Percentiles rank a stretch among this genome's conserved stretches.
These are phyloP conservation scores for Penicillium malachiteum DNA, from an alignment of 495 filamentous ascomycete species.

Conservation along the genomic window DNA sequence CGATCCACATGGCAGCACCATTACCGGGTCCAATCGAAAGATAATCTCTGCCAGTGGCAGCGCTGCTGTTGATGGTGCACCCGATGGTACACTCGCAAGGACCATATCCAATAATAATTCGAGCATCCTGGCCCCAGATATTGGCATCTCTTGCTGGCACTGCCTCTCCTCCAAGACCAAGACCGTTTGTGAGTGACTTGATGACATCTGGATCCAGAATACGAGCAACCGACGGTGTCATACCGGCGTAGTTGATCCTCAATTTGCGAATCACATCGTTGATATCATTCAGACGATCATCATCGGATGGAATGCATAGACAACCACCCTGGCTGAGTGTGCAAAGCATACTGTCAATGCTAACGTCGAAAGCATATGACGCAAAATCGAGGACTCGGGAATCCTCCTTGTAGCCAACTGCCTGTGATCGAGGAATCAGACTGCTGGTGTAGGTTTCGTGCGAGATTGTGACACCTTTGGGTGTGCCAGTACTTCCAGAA, in stretches of 20 bases:
- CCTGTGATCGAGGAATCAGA: constrained; percentile 34
- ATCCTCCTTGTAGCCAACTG: constrained; percentile 35
- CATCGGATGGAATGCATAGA: constrained; percentile 51
- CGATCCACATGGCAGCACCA: constrained; percentile 46
- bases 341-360: constrained; percentile 44
- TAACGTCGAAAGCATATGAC: constrained; percentile 50
- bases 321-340: constrained; percentile 47
- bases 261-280: constrained; percentile 45
- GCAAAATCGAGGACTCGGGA: constrained; percentile 46
- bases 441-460: constrained; percentile 48
- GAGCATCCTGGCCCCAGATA: constrained; percentile 37
- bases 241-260: constrained; percentile 42
- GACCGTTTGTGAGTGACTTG: constrained; percentile 38
- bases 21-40: constrained; percentile 40
- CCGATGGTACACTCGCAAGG: constrained; percentile 50
- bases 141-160: constrained; percentile 38
- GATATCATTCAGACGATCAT: constrained; percentile 50
- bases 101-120: constrained; percentile 52
- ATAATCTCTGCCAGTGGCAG: constrained; percentile 39
- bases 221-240: constrained; percentile 54
- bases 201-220: constrained; percentile 44
- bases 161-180: constrained; percentile 55
- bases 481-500: constrained; percentile 54
- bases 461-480: constrained; percentile 53
- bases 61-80: constrained; percentile 45